Evolutionary conservation across 2,329 filamentous ascomycete species (phyloP).

Genomic region (Amphichorda felina): DNA sequence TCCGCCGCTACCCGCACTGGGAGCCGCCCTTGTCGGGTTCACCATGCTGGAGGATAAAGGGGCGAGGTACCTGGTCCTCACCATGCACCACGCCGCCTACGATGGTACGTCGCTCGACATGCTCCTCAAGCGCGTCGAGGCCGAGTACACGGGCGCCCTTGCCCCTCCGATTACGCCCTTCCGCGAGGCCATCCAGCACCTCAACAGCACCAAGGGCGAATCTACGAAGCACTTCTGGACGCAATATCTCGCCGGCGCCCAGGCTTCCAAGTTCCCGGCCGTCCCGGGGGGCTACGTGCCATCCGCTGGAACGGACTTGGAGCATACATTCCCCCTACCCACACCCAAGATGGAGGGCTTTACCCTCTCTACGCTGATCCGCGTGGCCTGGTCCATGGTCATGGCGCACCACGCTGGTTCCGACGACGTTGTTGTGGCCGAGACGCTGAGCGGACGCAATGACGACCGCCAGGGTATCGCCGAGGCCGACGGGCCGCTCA

Average conservation of each 20-base stretch:
- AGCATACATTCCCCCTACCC: no score
- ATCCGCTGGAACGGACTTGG: no score
- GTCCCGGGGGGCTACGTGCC: no score
- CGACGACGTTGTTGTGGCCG: slow-evolving; percentile 1
- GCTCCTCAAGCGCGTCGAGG: neutral
- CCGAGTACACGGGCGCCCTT: no score
- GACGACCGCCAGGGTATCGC: slow-evolving; percentile 27
- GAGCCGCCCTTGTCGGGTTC: no score
- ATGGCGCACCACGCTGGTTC: no score
- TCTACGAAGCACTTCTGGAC: slow-evolving; percentile 9
- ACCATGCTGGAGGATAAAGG: slow-evolving; percentile 5
- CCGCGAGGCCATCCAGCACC: no score
- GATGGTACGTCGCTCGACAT: slow-evolving; percentile 6
- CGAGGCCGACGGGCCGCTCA: slow-evolving; percentile 26
- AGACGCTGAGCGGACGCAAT: slow-evolving; percentile 39
- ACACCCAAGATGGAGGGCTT: no score
- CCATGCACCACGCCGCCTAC: slow-evolving; percentile 9
- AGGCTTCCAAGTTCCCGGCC: neutral
- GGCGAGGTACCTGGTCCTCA: slow-evolving; percentile 8
- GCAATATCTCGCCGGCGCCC: slow-evolving; percentile 1
- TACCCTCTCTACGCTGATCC: no score
- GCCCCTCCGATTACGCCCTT: neutral
- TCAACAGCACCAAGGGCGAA: slow-evolving; percentile 8
- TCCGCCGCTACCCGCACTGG: no score
- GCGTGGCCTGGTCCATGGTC: no score